These are phyloP conservation scores for Glonium stellatum DNA, from an alignment of 495 filamentous ascomycete species.

Conservation along the genomic window DNA sequence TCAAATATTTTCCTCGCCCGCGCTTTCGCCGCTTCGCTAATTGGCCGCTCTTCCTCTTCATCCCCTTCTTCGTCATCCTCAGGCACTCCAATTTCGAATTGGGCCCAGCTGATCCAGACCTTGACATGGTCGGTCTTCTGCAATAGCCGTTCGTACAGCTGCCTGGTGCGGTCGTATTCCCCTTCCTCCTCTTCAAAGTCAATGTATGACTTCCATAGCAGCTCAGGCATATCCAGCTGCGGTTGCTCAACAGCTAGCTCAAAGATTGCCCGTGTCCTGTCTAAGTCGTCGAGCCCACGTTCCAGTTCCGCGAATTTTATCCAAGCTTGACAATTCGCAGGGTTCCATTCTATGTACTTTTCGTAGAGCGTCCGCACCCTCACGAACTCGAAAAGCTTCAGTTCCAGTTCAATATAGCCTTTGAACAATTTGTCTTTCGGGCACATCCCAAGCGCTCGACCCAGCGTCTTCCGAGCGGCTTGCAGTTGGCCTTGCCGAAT, in stretches of 20 bases:
- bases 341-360: constrained; percentile 87
- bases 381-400: constrained; percentile 84
- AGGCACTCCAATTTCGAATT: constrained; percentile 87
- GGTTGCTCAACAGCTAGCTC: constrained; percentile 82
- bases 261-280: constrained; percentile 82
- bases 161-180: constrained; percentile 73
- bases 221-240: constrained; percentile 91
- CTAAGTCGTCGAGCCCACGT: constrained; percentile 78
- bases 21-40: constrained; percentile 75
- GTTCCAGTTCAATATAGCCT: constrained; percentile 85
- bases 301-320: constrained; percentile 92
- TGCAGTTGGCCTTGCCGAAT: constrained; percentile 76
- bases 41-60: constrained; percentile 54
- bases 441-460: constrained; percentile 84
- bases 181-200: constrained; percentile 94
- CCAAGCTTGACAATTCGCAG: constrained; percentile 85
- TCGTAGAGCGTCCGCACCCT: constrained; percentile 86
- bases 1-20: constrained; percentile 79
- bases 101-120: constrained; percentile 96
- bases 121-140: constrained; percentile 95
- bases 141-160: constrained; percentile 85
- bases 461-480: constrained; percentile 77
- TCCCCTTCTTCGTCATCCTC: constrained; percentile 54
- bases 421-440: constrained; percentile 94
- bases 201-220: constrained; percentile 95